Evolutionary conservation across 345 rosid species (phyloP), one percentile per base, ranked within the genome.

Genomic region (Pugionium dolabratum): DNA sequence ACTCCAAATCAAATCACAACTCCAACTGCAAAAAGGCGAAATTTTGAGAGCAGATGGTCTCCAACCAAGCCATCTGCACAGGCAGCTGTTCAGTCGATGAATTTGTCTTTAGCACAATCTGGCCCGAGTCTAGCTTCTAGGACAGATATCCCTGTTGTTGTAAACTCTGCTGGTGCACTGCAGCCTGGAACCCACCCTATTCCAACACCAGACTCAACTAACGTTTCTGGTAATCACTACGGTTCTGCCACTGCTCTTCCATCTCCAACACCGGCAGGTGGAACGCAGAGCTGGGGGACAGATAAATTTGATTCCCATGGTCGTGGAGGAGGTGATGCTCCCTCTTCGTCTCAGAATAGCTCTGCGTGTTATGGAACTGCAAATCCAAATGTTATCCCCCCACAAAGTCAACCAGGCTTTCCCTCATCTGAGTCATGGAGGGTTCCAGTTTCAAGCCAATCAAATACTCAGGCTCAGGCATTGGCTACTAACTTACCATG

Each of bases 1-100:
- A 88, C 99, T 67, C 99, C 99, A 4, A 80, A 79, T 67, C 95
- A 77, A 79, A 70, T 79, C 53, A 51, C 76, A 9, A 42, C 77
- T 5, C 84, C 76, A 46, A 59, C 73, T 9, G 42, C 73, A 9
- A 86, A 64, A 74, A 83, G 70, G 39, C 81, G 74, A 69, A 70
- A 31, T 4, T 76, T 72, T 66, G 89, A 85, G 80, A 85, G 78
- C 59, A 79, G 78, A 71, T 83, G 89, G 97, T 86, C 96, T 8
- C 85, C 94, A 35, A 82, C 84, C 45, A 82, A 79, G 74, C 72
- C 79, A 45, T 70, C 80, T 41, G 74, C 71, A 52, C 82, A 74
- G 54, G 50, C 73, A 44, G 49, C 71, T 66, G 45, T 63, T 69
- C 74, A 73, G 49, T 33, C 56, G 29, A 40, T 59, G 4, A 75